phyloP scores from a whole-genome alignment of 2,329 filamentous ascomycete species.

The Diaporthe sp. region DNA sequence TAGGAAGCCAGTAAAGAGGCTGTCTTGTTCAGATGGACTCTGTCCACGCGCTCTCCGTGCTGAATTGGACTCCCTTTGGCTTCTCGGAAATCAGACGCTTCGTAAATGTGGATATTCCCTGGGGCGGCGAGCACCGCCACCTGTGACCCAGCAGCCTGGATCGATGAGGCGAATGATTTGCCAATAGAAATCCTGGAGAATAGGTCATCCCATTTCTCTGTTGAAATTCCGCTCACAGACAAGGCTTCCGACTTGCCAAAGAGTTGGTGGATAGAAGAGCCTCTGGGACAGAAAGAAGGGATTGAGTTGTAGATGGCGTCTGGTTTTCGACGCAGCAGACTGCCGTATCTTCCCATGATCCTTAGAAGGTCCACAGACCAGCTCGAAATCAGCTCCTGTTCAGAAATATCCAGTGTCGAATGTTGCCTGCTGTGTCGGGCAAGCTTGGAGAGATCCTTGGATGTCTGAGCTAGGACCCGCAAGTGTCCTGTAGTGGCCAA shows the following conservation, averaged over 20 bases:
- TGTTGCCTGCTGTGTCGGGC: neutral
- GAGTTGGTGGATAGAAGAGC: neutral
- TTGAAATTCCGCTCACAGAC: neutral
- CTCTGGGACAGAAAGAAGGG: neutral
- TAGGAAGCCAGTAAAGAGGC: neutral
- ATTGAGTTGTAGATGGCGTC: neutral
- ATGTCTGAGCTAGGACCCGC: neutral
- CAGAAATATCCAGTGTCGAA: neutral
- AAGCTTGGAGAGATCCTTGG: neutral
- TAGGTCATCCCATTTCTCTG: conserved; percentile 1
- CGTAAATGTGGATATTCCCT: neutral
- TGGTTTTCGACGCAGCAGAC: neutral
- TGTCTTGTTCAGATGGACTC: neutral
- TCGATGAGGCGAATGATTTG: neutral
- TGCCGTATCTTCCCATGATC: neutral
- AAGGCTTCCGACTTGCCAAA: conserved; percentile 1
- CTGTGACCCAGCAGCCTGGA: neutral
- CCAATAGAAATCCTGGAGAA: neutral
- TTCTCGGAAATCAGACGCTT: neutral
- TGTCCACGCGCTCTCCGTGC: conserved; percentile 10
- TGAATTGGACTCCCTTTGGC: neutral
- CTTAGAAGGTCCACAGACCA: conserved; percentile 9
- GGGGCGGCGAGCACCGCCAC: conserved; percentile 3
- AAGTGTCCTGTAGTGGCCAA: neutral
- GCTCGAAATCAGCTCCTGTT: neutral